Base-by-base conservation (phyloP, 192 early-diverging fungal species). In the Chytriomyces confervae region DNA sequence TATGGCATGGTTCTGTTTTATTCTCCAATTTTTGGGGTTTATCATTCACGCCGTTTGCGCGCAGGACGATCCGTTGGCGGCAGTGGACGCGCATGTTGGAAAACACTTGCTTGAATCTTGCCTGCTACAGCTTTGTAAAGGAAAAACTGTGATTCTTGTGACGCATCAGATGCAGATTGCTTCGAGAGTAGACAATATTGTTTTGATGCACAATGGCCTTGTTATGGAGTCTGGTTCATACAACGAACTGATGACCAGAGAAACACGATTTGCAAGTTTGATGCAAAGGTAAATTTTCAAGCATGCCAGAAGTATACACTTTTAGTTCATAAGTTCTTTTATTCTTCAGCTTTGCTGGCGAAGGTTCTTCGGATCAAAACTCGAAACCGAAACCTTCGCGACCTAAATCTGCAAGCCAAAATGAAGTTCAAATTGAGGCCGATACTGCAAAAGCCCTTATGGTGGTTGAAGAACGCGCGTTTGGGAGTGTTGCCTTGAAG, bases 391-490 rank as follows among this genome's bases (percentile, higher is more conserved):
- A 36, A 36, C 36, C 36, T 36, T 36, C 36, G 36, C 36, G 36
- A 36, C 36, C 36, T 2, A 36, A 36, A 36, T 36, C 36, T 36
- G 36, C 36, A 36, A 36, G 36, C 36, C 36, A 36, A 36, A 36
- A 36, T 36, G 36, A 36, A 36, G 36, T 36, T 36, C 36, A 36
- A 36, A 4, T 36, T 36, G 36, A 36, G 36, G 36, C 0, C 67
- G 75, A 72, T 78, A 66, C 62, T 82, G 62, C 88, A 85, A 89
- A 72, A 36, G 36, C 36, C 71, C 81, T 97, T 49, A 93, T 94
- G 43, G 78, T 89, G 50, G 92, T 94, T 11, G 97, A 98, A 80
- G 91, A 94, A 78, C 87, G 90, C 64, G 91, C 90, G 13, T 85
- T 87, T 10, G 97, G 97, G 0, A 84, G 87, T 64, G 95, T 98